Evolutionary conservation across 768 basidiomycete species (phyloP).

Genomic region (Dentipellis fragilis): DNA sequence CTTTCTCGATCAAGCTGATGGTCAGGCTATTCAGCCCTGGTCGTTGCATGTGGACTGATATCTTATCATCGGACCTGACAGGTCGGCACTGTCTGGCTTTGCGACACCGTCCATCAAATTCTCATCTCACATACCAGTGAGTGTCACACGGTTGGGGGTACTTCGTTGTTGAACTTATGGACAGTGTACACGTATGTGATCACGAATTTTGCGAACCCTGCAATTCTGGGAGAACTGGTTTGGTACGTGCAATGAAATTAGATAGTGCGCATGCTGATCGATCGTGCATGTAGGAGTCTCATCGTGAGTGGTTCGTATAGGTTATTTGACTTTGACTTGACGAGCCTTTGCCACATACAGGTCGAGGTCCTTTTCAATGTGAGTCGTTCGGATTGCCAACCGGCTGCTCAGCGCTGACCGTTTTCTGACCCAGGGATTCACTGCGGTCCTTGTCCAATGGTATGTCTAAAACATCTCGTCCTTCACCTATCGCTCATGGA

Average conservation of each 20-base stretch:
- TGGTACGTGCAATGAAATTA: not conserved
- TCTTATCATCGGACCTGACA: not conserved
- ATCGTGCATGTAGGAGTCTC: not conserved
- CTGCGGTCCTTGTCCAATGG: not conserved
- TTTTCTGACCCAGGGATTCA: not conserved
- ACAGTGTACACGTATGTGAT: conserved; percentile 47
- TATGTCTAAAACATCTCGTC: conserved; percentile 3
- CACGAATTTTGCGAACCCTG: conserved; percentile 28
- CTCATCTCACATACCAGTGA: conserved; percentile 16
- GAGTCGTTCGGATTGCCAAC: not conserved
- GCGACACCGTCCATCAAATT: conserved; percentile 16
- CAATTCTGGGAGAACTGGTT: not conserved
- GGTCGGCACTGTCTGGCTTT: conserved; percentile 10
- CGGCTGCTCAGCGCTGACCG: conserved; percentile 30
- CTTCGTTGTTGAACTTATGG: not conserved
- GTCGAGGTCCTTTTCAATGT: conserved; percentile 35
- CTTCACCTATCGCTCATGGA: not conserved
- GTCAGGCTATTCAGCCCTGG: not conserved
- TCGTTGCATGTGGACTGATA: not conserved
- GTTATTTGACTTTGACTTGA: no score
- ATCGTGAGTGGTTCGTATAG: not conserved
- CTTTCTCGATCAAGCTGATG: not conserved
- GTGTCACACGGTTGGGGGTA: not conserved
- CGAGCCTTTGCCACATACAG: conserved; percentile 15
- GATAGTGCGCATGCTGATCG: not conserved